Percentiles rank a stretch among this genome's conserved stretches.
Conservation (phyloP, 176 grass and related monocot genomes). For the Cenchrus purpureus region DNA sequence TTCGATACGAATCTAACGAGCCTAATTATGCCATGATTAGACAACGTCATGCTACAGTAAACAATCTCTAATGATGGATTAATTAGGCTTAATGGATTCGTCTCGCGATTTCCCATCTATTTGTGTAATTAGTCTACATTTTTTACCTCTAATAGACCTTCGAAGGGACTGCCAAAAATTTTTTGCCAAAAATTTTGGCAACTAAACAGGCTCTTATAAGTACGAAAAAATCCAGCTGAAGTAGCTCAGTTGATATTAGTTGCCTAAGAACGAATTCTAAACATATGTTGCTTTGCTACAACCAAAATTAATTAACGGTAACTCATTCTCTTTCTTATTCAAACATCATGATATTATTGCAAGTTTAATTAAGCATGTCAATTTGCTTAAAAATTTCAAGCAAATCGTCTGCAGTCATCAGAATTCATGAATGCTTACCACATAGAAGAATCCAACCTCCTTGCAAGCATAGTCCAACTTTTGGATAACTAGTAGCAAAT, state of each 20-base stretch:
- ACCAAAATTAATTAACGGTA: neutral
- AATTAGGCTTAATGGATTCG: too few relatives aligned
- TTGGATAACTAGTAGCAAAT: conserved; percentile 57
- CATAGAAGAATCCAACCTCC: conserved; percentile 87
- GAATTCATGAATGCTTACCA: conserved; percentile 54
- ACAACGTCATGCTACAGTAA: too few relatives aligned
- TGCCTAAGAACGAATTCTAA: neutral
- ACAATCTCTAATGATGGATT: too few relatives aligned
- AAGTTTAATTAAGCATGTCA: neutral
- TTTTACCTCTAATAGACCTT: too few relatives aligned
- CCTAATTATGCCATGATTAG: too few relatives aligned
- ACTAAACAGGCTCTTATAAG: too few relatives aligned
- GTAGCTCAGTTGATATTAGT: neutral
- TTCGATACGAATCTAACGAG: too few relatives aligned
- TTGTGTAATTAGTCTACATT: too few relatives aligned
- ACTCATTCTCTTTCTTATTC: neutral
- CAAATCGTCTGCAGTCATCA: neutral
- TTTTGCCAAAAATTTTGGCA: too few relatives aligned
- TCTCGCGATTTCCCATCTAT: too few relatives aligned
- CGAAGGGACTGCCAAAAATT: too few relatives aligned
- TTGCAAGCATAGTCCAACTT: conserved; percentile 71
- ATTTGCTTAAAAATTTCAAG: neutral
- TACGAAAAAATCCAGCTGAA: too few relatives aligned
- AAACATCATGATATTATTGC: neutral
- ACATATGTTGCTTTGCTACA: neutral